Conservation (phyloP, 495 filamentous ascomycete genomes). For the Parathielavia appendiculata region DNA sequence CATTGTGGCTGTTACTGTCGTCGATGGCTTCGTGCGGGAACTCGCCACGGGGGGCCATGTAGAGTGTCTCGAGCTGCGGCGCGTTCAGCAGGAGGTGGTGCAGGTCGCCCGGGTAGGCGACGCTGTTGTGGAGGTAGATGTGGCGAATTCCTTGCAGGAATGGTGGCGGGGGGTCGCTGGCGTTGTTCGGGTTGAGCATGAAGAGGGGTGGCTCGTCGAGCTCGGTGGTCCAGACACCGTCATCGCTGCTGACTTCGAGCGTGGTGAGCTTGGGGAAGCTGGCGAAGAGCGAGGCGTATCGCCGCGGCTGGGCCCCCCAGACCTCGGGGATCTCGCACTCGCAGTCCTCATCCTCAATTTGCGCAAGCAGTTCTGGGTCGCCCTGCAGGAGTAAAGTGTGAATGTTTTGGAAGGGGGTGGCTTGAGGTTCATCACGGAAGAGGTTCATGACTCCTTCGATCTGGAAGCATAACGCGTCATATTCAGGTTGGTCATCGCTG, state of each 20-base stretch:
- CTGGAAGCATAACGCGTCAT: constrained; percentile 14
- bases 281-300: constrained; percentile 20
- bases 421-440: constrained; percentile 1
- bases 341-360: constrained; percentile 24
- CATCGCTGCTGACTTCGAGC: constrained; percentile 30
- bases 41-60: constrained; percentile 27
- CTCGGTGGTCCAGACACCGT: constrained; percentile 22
- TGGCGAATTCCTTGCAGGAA: constrained; percentile 20
- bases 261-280: constrained; percentile 26
- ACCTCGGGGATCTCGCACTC: constrained; percentile 23
- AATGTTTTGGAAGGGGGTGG: constrained; percentile 13
- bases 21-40: neutral
- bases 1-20: constrained; percentile 2
- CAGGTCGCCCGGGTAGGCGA: constrained; percentile 25
- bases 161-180: neutral
- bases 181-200: neutral
- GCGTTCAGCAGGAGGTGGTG: constrained; percentile 26
- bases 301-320: constrained; percentile 22
- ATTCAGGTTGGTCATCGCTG: constrained; percentile 24
- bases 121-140: constrained; percentile 32
- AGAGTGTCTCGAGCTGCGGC: constrained; percentile 30
- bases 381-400: constrained; percentile 17
- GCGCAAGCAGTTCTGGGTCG: constrained; percentile 24
- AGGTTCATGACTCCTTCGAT: constrained; percentile 10
- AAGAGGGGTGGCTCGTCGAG: constrained; percentile 5